phyloP scores from a whole-genome alignment of 164 flowering plant species.

The Dillenia suffruticosa region DNA sequence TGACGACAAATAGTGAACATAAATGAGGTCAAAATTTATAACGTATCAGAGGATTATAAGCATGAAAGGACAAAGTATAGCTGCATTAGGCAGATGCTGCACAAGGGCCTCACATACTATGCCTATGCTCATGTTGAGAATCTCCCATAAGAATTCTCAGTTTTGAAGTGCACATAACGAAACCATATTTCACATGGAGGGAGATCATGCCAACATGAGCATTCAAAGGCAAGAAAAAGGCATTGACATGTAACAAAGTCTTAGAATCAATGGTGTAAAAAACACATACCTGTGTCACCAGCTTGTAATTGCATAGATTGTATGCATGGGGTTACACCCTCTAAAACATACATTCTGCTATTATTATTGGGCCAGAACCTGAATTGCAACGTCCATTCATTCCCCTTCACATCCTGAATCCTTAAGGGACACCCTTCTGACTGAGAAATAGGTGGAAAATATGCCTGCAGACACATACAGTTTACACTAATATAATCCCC shows the following conservation, averaged over 20 bases:
- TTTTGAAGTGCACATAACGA: too few species aligned
- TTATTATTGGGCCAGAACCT: slow-evolving; percentile 99
- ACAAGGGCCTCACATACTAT: too few species aligned
- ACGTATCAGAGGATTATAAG: too few species aligned
- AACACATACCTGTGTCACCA: slow-evolving; percentile 81
- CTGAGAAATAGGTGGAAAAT: slow-evolving; percentile 85
- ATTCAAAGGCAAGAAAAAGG: not conserved
- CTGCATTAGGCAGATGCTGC: too few species aligned
- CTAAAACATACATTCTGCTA: slow-evolving; percentile 98
- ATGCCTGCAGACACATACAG: slow-evolving; percentile 60
- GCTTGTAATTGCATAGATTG: slow-evolving; percentile 95
- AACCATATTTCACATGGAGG: too few species aligned
- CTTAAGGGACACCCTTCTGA: slow-evolving; percentile 88
- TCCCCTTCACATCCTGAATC: slow-evolving; percentile 93
- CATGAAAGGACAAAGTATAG: too few species aligned
- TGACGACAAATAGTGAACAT: too few species aligned
- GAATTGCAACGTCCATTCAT: slow-evolving; percentile 97
- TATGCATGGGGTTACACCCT: slow-evolving; percentile 99
- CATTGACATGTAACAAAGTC: not conserved
- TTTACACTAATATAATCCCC: slow-evolving; percentile 12
- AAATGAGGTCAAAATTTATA: too few species aligned
- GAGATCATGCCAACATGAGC: too few species aligned
- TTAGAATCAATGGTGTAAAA: not conserved
- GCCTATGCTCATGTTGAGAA: too few species aligned
- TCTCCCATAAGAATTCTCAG: too few species aligned